A percentile compares a stretch with the other conserved stretches of the same genome.
These are phyloP conservation scores for Haplosporangium sp. DNA, from an alignment of 371 early-diverging fungal genomes.

Conservation along the genomic window DNA sequence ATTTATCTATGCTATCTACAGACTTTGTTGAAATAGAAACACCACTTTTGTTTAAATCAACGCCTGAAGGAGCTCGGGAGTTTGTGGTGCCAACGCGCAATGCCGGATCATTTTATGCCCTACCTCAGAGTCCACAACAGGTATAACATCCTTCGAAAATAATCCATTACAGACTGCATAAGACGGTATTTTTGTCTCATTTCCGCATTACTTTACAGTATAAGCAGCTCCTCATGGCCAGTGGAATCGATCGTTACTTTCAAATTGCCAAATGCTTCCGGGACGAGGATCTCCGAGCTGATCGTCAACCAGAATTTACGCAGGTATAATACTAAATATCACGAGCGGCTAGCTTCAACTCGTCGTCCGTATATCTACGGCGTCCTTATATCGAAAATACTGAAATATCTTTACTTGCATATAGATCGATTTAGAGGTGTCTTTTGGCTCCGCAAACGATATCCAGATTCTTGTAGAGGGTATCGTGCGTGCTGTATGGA, in stretches of 20 bases:
- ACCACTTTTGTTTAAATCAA: slow-evolving; percentile 91
- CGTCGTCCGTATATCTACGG: background rate
- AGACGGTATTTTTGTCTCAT: too few species aligned
- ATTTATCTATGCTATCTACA: slow-evolving; percentile 21
- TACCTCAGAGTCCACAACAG: slow-evolving; percentile 95
- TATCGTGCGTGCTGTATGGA: slow-evolving; percentile 79
- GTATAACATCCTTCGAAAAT: slow-evolving; percentile 40
- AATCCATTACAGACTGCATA: background rate
- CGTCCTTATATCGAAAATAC: too few species aligned
- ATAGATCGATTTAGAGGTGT: slow-evolving; percentile 91
- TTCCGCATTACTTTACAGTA: slow-evolving; percentile 57
- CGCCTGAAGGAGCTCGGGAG: slow-evolving; percentile 95
- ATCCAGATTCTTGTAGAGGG: slow-evolving; percentile 82
- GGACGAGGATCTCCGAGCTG: slow-evolving; percentile 90
- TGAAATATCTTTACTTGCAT: too few species aligned
- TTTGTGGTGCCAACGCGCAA: slow-evolving; percentile 92
- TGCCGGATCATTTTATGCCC: slow-evolving; percentile 81
- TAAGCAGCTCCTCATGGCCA: slow-evolving; percentile 93
- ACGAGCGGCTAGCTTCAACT: background rate
- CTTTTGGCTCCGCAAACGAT: slow-evolving; percentile 78
- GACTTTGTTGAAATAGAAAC: slow-evolving; percentile 94
- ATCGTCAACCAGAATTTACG: slow-evolving; percentile 95
- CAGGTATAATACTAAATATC: slow-evolving; percentile 63
- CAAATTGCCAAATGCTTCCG: slow-evolving; percentile 95
- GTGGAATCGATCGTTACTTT: slow-evolving; percentile 91